Evolutionary conservation across 495 filamentous ascomycete species (phyloP).

Genomic region (Penicillium cosmopolitanum): DNA sequence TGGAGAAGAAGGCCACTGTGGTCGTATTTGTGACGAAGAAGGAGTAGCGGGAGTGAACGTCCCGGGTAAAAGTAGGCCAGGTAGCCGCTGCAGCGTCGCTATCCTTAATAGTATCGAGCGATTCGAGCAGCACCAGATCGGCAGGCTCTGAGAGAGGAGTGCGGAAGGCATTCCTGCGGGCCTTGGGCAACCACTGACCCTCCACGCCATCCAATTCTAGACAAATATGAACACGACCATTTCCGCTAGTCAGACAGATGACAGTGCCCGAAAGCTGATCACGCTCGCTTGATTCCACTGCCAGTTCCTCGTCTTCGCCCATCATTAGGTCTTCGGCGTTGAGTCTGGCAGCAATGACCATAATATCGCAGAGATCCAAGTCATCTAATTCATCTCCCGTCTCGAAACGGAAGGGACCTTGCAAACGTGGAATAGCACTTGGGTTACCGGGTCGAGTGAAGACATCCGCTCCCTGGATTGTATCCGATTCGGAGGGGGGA

Average conservation of each 20-base stretch:
- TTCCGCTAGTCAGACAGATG: conserved; percentile 74
- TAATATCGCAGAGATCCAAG: conserved; percentile 67
- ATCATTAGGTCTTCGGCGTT: conserved; percentile 55
- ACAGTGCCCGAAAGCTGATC: conserved; percentile 72
- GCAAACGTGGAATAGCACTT: conserved; percentile 73
- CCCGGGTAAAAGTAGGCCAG: conserved; percentile 76
- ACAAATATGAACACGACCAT: conserved; percentile 74
- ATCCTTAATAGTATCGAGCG: conserved; percentile 65
- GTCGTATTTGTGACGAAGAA: conserved; percentile 76
- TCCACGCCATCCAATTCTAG: conserved; percentile 80
- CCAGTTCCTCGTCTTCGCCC: conserved; percentile 54
- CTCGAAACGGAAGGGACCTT: conserved; percentile 81
- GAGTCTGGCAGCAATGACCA: conserved; percentile 57
- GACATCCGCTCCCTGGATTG: conserved; percentile 62
- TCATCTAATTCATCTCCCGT: conserved; percentile 67
- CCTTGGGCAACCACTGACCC: conserved; percentile 81
- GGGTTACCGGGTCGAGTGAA: conserved; percentile 72
- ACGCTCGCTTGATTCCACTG: conserved; percentile 55
- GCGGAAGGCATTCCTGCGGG: conserved; percentile 46
- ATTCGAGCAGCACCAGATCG: conserved; percentile 54
- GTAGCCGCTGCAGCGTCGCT: conserved; percentile 44
- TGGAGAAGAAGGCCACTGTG: conserved; percentile 71
- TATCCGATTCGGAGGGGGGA: conserved; percentile 25
- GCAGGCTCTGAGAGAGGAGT: conserved; percentile 44
- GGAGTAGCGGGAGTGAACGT: conserved; percentile 72